Percentiles rank a stretch among this genome's conserved stretches.
Evolutionary conservation across 345 rosid species (phyloP).

Genomic region (Citrus hindsii): DNA sequence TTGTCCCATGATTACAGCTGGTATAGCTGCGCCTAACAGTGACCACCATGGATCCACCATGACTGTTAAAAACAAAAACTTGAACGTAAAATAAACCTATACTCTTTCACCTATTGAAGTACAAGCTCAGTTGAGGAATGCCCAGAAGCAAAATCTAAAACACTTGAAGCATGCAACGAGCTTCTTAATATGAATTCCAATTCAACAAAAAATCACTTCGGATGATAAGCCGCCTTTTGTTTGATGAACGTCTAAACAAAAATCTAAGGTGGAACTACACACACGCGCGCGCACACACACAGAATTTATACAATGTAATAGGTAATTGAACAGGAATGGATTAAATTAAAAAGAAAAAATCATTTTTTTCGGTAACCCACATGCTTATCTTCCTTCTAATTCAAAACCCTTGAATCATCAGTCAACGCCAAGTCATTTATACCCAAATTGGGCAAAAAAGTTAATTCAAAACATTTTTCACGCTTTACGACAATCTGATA

Average conservation of each 20-base stretch:
- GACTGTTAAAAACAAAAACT: constrained; percentile 6
- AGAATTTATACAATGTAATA: no score
- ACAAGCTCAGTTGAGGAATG: neutral
- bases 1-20: constrained; percentile 50
- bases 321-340: no score
- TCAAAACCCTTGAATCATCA: neutral
- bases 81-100: neutral
- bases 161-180: neutral
- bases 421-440: neutral
- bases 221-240: neutral
- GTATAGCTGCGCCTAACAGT: constrained; percentile 50
- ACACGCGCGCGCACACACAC: no score
- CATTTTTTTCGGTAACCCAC: neutral
- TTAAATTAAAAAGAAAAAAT: no score
- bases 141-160: neutral
- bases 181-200: neutral
- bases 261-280: neutral
- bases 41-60: constrained; percentile 71
- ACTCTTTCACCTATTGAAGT: neutral
- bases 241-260: neutral
- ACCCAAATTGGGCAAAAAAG: neutral
- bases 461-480: neutral
- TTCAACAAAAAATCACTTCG: neutral
- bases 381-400: neutral
- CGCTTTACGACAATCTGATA: neutral